Conservation (phyloP, 192 early-diverging fungal genomes). For the Gonapodya prolifera region DNA sequence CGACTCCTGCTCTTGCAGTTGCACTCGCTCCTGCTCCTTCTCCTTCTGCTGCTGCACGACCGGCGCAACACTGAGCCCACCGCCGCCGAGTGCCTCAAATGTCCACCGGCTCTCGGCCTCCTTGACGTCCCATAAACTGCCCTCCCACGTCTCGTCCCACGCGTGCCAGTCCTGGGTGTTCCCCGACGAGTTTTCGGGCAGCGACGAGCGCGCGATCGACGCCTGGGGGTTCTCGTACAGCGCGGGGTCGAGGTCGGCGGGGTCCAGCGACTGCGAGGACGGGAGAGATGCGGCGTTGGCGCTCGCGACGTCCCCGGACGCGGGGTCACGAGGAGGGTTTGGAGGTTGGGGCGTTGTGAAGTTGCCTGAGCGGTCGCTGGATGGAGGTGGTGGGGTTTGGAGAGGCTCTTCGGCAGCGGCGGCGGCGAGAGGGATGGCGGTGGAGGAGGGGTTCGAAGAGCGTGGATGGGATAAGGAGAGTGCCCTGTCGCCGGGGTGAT, state of each 20-base stretch:
- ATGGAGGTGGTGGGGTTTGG: background rate
- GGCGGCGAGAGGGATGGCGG: background rate
- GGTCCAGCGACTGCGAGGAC: background rate
- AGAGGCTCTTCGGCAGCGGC: background rate
- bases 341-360: background rate
- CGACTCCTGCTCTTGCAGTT: background rate
- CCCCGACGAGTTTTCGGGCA: background rate
- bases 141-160: background rate
- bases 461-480: too few species aligned
- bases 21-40: background rate
- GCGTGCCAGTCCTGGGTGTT: background rate
- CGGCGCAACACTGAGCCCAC: background rate
- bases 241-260: background rate
- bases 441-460: too few species aligned
- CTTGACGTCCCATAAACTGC: background rate
- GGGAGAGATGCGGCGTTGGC: background rate
- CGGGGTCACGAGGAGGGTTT: background rate
- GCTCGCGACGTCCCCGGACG: background rate
- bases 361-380: background rate
- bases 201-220: background rate
- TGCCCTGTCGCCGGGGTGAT: too few species aligned
- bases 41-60: background rate
- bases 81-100: background rate
- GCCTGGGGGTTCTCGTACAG: background rate
- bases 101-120: background rate